Evolutionary conservation across 2,329 filamentous ascomycete genomes (phyloP).

Genomic region (Onygenales sp.): DNA sequence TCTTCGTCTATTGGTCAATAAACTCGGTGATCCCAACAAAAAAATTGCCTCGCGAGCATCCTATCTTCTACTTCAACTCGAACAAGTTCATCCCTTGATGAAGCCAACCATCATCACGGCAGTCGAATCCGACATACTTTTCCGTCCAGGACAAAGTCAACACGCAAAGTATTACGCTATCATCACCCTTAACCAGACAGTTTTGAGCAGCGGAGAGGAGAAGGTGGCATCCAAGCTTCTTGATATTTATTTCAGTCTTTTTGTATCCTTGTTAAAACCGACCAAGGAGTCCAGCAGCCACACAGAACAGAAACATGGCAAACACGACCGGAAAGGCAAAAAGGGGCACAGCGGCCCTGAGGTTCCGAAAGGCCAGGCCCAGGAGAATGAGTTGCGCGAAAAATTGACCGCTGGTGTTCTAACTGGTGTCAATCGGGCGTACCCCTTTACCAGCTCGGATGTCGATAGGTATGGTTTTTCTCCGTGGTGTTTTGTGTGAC

Average conservation of each 20-base stretch:
- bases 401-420: constrained; percentile 88
- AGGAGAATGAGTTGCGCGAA: constrained; percentile 65
- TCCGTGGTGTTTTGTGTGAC: constrained; percentile 1
- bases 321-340: constrained; percentile 37
- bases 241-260: constrained; percentile 85
- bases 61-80: constrained; percentile 83
- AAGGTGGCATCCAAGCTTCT: constrained; percentile 70
- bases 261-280: constrained; percentile 70
- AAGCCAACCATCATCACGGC: constrained; percentile 76
- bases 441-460: constrained; percentile 80
- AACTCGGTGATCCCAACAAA: constrained; percentile 87
- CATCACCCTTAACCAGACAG: constrained; percentile 95
- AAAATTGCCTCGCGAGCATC: constrained; percentile 93
- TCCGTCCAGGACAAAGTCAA: constrained; percentile 75
- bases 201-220: constrained; percentile 76
- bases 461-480: constrained; percentile 52
- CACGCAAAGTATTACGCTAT: constrained; percentile 93
- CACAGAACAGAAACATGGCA: constrained; percentile 25
- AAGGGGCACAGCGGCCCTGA: constrained; percentile 14
- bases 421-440: constrained; percentile 90
- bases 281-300: constrained; percentile 30
- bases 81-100: constrained; percentile 86
- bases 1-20: constrained; percentile 84
- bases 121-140: constrained; percentile 79
- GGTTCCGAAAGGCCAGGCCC: constrained; percentile 25